A percentile compares a stretch with the other conserved stretches of the same genome.
phyloP scores from a whole-genome alignment of 441 rosid species.

The Manihot esculenta region DNA sequence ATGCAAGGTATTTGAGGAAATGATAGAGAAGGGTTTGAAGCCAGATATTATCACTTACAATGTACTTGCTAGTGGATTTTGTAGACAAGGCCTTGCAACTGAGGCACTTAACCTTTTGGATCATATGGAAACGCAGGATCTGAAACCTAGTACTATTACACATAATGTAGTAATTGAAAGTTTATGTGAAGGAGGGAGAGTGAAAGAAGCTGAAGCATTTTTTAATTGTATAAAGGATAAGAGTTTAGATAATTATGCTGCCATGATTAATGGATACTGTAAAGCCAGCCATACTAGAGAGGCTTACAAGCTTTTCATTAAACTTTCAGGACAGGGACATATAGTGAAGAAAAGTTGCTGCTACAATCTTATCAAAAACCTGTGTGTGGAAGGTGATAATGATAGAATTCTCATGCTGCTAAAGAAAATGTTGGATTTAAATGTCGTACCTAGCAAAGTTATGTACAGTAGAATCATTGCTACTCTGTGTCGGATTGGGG shows the following conservation, averaged over 20 bases:
- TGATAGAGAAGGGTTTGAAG: slow-evolving; percentile 41
- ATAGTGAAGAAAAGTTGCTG: slow-evolving; percentile 39
- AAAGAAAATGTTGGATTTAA: slow-evolving; percentile 37
- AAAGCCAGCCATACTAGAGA: slow-evolving; percentile 35
- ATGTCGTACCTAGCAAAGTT: slow-evolving; percentile 37
- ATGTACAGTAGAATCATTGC: slow-evolving; percentile 51
- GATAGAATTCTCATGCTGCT: slow-evolving; percentile 40
- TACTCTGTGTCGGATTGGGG: slow-evolving; percentile 38
- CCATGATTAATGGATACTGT: slow-evolving; percentile 65
- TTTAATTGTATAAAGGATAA: slow-evolving; percentile 34
- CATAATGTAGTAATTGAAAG: slow-evolving; percentile 58
- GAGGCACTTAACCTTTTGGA: slow-evolving; percentile 35
- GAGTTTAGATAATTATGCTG: slow-evolving; percentile 40
- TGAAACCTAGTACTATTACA: slow-evolving; percentile 42
- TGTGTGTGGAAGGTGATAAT: slow-evolving; percentile 40
- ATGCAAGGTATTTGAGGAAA: slow-evolving; percentile 43
- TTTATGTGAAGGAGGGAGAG: slow-evolving; percentile 55
- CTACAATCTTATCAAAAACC: slow-evolving; percentile 44
- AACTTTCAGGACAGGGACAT: slow-evolving; percentile 26
- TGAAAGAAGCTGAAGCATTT: slow-evolving; percentile 58
- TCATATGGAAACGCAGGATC: slow-evolving; percentile 38
- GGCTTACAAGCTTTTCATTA: slow-evolving; percentile 44
- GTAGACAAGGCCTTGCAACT: slow-evolving; percentile 47
- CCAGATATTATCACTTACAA: slow-evolving; percentile 58
- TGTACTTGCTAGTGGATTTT: slow-evolving; percentile 51